Percentiles rank a stretch among this genome's conserved stretches.
These are phyloP conservation scores for Apiospora rasikravindrae DNA, from an alignment of 2,329 filamentous ascomycete species.

Conservation along the genomic window DNA sequence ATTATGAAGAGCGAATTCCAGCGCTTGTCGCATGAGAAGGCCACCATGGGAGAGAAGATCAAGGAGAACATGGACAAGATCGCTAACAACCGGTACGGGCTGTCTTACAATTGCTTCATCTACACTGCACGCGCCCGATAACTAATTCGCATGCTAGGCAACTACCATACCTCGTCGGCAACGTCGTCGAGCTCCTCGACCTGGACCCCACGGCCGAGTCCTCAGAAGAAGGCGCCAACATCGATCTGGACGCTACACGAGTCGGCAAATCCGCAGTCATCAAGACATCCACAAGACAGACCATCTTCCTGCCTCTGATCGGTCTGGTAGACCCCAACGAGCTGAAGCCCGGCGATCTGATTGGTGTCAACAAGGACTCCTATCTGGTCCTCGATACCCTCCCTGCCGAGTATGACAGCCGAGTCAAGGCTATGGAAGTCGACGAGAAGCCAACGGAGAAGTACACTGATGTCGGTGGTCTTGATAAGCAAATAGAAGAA, in stretches of 20 bases:
- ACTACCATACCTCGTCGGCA: constrained; percentile 96
- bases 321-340: constrained; percentile 95
- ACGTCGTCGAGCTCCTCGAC: constrained; percentile 96
- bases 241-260: constrained; percentile 93
- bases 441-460: constrained; percentile 99
- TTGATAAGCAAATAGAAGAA: constrained; percentile 99
- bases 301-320: constrained; percentile 96
- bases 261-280: constrained; percentile 99
- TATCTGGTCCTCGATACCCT: constrained; percentile 97
- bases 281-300: constrained; percentile 98
- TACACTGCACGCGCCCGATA: constrained; percentile 26
- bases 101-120: neutral
- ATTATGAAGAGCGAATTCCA: constrained; percentile 99
- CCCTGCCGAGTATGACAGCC: constrained; percentile 96
- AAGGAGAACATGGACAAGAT: constrained; percentile 99
- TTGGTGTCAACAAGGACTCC: constrained; percentile 98
- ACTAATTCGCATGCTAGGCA: constrained; percentile 64
- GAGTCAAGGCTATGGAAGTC: constrained; percentile 99
- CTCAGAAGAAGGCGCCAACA: constrained; percentile 96
- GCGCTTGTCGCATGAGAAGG: constrained; percentile 92
- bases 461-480: constrained; percentile 94
- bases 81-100: constrained; percentile 86
- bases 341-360: constrained; percentile 93
- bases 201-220: constrained; percentile 96
- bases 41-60: constrained; percentile 96